phyloP scores from a whole-genome alignment of 345 rosid genomes.

The Conringia planisiliqua region DNA sequence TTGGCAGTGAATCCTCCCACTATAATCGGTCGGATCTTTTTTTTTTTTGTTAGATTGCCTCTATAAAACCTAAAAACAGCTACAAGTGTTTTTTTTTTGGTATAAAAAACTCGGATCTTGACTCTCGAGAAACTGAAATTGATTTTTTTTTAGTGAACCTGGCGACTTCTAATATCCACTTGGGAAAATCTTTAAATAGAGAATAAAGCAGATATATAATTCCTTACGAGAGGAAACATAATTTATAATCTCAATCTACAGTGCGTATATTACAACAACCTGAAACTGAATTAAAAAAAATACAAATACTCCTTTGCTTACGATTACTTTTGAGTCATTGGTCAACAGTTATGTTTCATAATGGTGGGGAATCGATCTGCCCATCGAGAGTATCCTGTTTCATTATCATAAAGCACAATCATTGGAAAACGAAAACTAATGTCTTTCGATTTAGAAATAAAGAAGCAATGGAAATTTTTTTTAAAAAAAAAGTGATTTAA shows the following conservation, averaged over 20 bases:
- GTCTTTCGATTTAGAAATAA: not conserved
- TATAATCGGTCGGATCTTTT: not conserved
- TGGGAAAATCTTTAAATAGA: not conserved
- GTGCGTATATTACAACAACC: not conserved
- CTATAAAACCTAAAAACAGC: not conserved
- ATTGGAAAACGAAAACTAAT: not conserved
- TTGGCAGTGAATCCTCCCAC: not conserved
- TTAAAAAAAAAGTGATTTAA: not conserved
- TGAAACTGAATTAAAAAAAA: not conserved
- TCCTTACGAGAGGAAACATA: not conserved
- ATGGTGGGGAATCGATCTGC: constrained; percentile 51
- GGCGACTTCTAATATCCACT: not conserved
- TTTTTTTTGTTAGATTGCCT: not conserved
- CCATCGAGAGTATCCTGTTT: constrained; percentile 64
- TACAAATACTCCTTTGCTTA: not conserved
- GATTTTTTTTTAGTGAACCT: not conserved
- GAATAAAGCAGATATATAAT: not conserved
- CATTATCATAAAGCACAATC: not conserved
- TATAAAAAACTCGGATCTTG: not conserved
- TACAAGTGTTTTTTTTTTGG: not conserved
- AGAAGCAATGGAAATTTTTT: not conserved
- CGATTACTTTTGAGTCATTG: not conserved
- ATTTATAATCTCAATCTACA: not conserved
- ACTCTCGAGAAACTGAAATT: not conserved
- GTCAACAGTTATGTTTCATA: not conserved